Conservation (phyloP, 306 rosid genomes). For the Canavalia ensiformis region DNA sequence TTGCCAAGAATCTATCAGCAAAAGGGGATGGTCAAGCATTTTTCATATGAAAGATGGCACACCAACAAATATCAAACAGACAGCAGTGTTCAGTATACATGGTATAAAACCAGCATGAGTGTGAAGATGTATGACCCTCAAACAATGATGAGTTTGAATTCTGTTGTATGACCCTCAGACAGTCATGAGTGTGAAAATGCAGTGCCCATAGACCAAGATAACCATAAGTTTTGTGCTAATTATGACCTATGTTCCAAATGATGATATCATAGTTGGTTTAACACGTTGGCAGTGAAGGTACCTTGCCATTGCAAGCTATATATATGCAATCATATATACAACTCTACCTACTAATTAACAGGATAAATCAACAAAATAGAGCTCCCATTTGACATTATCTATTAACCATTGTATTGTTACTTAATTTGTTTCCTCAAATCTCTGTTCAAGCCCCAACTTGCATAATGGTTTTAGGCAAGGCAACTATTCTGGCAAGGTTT, state of each 20-base stretch:
- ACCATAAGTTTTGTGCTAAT: conserved; percentile 21
- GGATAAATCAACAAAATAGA: conserved; percentile 32
- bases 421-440: neutral
- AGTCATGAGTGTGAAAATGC: conserved; percentile 34
- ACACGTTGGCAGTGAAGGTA: neutral
- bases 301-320: conserved; percentile 27
- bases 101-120: conserved; percentile 1
- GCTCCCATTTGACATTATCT: conserved; percentile 33
- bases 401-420: conserved; percentile 5
- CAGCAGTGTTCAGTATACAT: conserved; percentile 31
- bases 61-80: conserved; percentile 38
- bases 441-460: conserved; percentile 6
- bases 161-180: conserved; percentile 36
- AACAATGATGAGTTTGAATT: conserved; percentile 32
- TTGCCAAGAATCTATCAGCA: conserved; percentile 69
- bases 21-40: conserved; percentile 38
- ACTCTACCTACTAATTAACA: neutral
- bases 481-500: conserved; percentile 15
- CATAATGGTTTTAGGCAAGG: conserved; percentile 5
- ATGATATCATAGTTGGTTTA: conserved; percentile 31
- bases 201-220: neutral
- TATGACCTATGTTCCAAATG: conserved; percentile 33
- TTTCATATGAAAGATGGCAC: conserved; percentile 35
- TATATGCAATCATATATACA: conserved; percentile 6
- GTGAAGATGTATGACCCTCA: conserved; percentile 34